Conservation (phyloP, 129 eudicot species). For the Helichrysum umbraculigerum region DNA sequence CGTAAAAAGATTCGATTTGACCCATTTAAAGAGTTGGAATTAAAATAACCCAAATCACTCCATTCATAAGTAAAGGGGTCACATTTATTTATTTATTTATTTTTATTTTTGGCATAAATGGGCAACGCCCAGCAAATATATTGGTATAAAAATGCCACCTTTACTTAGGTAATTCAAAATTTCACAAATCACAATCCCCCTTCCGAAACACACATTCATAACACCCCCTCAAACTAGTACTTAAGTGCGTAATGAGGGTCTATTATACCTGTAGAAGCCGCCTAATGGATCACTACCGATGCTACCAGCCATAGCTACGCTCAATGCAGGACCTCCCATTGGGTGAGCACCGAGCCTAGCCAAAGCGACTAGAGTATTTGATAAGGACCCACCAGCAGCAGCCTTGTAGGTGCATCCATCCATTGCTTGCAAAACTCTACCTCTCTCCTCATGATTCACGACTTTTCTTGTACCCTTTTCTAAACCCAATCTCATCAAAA, state of each 20-base stretch:
- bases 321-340: constrained; percentile 64
- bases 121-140: too few relatives aligned
- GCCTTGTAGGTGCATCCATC: constrained; percentile 99
- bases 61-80: constrained; percentile 4
- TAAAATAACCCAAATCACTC: not conserved
- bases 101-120: too few relatives aligned
- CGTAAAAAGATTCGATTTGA: too few relatives aligned
- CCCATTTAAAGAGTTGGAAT: too few relatives aligned
- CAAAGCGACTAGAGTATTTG: constrained; percentile 96
- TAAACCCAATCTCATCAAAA: constrained; percentile 64
- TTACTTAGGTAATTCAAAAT: not conserved
- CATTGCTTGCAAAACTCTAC: constrained; percentile 88
- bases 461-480: constrained; percentile 93
- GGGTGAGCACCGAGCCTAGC: constrained; percentile 91
- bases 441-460: constrained; percentile 94
- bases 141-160: not conserved
- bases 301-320: constrained; percentile 94
- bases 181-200: not conserved
- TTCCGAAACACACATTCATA: not conserved
- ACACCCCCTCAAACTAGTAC: not conserved
- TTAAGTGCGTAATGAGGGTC: not conserved
- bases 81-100: not conserved
- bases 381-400: constrained; percentile 98
- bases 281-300: constrained; percentile 95
- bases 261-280: constrained; percentile 77